Evolutionary conservation across 768 basidiomycete species (phyloP).

Genomic region (Clitopilus passeckerianus): DNA sequence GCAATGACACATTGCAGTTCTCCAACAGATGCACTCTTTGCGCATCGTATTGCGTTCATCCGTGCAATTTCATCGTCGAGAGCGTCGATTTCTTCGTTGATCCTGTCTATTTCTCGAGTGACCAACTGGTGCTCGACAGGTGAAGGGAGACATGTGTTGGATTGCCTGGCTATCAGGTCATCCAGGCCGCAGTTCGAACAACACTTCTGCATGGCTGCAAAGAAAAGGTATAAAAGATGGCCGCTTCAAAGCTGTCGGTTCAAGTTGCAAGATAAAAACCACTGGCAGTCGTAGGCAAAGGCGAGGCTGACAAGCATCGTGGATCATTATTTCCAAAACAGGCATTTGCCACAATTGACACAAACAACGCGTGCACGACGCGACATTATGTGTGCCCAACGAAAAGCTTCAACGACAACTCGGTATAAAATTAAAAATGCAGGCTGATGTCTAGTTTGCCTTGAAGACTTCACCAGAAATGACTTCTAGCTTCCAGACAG

Average conservation of each 20-base stretch:
- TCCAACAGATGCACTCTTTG: neutral
- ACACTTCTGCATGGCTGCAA: neutral
- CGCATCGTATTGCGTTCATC: neutral
- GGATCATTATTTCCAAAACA: too few relatives aligned
- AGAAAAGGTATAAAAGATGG: neutral
- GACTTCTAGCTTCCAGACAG: neutral
- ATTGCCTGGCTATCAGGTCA: too few relatives aligned
- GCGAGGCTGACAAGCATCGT: neutral
- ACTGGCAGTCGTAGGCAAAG: neutral
- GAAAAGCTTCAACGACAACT: too few relatives aligned
- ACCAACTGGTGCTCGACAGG: neutral
- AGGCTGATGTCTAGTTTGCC: too few relatives aligned
- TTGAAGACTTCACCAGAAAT: too few relatives aligned
- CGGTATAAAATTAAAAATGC: too few relatives aligned
- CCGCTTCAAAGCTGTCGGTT: too few relatives aligned
- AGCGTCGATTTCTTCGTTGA: neutral
- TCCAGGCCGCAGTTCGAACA: too few relatives aligned
- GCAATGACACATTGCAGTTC: neutral
- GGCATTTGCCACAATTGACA: too few relatives aligned
- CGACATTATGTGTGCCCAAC: too few relatives aligned
- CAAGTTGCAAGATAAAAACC: too few relatives aligned
- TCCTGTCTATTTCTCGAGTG: neutral
- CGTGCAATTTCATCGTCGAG: neutral
- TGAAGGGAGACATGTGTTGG: neutral
- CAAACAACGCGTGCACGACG: too few relatives aligned